Conservation (phyloP, 148 eudicot genomes). For the Arctostaphylos glauca region DNA sequence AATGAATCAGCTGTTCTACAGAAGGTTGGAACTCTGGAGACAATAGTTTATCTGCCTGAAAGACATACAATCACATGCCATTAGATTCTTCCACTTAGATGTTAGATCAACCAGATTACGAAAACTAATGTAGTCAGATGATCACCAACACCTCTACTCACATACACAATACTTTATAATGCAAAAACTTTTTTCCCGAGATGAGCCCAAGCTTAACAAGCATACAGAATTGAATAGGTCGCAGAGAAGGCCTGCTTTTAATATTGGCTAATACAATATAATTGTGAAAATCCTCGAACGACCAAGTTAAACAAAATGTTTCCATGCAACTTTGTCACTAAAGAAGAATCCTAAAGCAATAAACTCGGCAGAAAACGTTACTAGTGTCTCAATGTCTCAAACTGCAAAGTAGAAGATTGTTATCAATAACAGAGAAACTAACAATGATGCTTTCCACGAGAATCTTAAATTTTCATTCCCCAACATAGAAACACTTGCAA, state of each 20-base stretch:
- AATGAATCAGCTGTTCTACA: conserved; percentile 65
- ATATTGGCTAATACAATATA: conserved; percentile 7
- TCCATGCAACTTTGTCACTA: not conserved
- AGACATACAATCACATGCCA: conserved; percentile 6
- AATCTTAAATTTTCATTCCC: not conserved
- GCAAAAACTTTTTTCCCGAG: not conserved
- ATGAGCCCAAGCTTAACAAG: not conserved
- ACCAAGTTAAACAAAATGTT: not conserved
- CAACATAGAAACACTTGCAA: not conserved
- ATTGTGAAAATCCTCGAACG: not conserved
- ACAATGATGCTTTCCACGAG: not conserved
- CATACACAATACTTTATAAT: not conserved
- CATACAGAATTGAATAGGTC: not conserved
- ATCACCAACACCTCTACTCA: not conserved
- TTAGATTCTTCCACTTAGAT: conserved; percentile 4
- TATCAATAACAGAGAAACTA: not conserved
- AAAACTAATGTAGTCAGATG: not conserved
- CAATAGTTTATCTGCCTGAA: conserved; percentile 89
- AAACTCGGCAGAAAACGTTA: not conserved
- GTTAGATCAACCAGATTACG: not conserved
- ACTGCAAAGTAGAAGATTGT: not conserved
- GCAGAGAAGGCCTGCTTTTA: not conserved
- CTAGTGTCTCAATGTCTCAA: not conserved
- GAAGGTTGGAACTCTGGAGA: conserved; percentile 92
- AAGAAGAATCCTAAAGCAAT: not conserved